Base-by-base conservation (phyloP, 2,329 filamentous ascomycete genomes). In the Phyllosticta citriasiana region DNA sequence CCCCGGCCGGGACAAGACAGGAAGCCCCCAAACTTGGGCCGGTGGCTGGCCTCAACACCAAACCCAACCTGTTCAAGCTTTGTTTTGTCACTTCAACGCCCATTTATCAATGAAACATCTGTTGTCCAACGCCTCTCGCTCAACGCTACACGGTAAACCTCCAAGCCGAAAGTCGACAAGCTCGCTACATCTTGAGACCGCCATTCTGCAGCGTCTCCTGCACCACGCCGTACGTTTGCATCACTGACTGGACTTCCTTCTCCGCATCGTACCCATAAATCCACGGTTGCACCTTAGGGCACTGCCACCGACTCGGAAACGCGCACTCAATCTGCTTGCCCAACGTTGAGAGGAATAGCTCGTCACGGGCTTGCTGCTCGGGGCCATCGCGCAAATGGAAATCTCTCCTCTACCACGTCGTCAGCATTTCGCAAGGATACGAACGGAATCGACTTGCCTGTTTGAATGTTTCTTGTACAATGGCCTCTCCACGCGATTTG, bases 401-500 rank as follows among this genome's bases (percentile, higher is more conserved):
- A 57, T 73, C 73, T 9, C 68, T 63, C 56, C 74, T 52, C 60
- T 62, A 12, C 33, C 19, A 47, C 25, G 7, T 14, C 64, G 59
- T 75, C 26, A 60, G 58, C 26, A 55, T 25, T 16, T 26, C 5
- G 19, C n/a, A n/a, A 10, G 10, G 4, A 67, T 16, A 7, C 3
- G 10, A 24, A 6, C 16, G 30, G 9, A 22, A 24, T 47, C 1
- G 2, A 57, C 19, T 22, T 55, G 57, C 57, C 57, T 75, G 72
- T 59, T 80, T 82, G 65, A 88, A 87, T 0, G 84, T 84, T 67
- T 88, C 85, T 10, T 78, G 74, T 2, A 82, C 84, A 57, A 88
- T 86, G 0, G 78, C 73, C 57, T 81, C 79, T 12, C 79, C 78
- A 47, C 79, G 69, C 25, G 73, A 71, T 67, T 81, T 81, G 1